Evolutionary conservation across 192 early-diverging fungal genomes (phyloP), one percentile per base, ranked within the genome.

Genomic region (Dissophora ornata): DNA sequence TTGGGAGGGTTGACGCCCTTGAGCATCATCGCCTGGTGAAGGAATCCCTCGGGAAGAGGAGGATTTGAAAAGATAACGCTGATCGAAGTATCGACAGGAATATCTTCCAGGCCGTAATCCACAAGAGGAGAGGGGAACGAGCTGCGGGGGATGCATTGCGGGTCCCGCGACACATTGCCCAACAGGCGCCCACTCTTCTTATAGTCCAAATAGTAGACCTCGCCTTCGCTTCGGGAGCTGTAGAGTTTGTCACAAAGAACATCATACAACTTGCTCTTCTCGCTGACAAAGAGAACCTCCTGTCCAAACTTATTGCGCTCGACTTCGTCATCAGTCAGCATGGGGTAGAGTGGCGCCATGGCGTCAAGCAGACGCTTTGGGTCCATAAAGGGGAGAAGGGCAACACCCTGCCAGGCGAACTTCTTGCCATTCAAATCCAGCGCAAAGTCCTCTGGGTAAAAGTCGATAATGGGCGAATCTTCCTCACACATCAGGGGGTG

Each of bases 381-480:
- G 67, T 98, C 94, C 80, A 99, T 95, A 52, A 99, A 99, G 0
- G 97, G 97, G 57, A 99, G 87, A 53, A 96, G 86, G 13, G 92
- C 95, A 11, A 99, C 94, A 71, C 86, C 93, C 81, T 93, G 91
- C 97, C 97, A 99, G 55, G 92, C 86, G 53, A 87, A 91, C 81
- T 96, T 96, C 71, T 98, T 97, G 61, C 97, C 97, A 70, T 99
- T 95, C 66, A 75, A 21, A 41, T 75, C 71, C 30, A 94, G 80
- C 49, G 92, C 89, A 69, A 99, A 98, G 25, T 94, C 88, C 4
- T 79, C 83, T 5, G 97, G 97, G 61, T 99, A 99, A 68, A 98
- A 99, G 71, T 98, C 96, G 55, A 94, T 85, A 57, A 99, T 97
- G 5, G 93, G 93, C 19, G 95, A 96, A 24, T 85, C 80, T 29